Percentiles rank a stretch among this genome's conserved stretches.
These are phyloP conservation scores for Yamadazyma ubonensis DNA, from an alignment of 805 yeast species.

Conservation along the genomic window DNA sequence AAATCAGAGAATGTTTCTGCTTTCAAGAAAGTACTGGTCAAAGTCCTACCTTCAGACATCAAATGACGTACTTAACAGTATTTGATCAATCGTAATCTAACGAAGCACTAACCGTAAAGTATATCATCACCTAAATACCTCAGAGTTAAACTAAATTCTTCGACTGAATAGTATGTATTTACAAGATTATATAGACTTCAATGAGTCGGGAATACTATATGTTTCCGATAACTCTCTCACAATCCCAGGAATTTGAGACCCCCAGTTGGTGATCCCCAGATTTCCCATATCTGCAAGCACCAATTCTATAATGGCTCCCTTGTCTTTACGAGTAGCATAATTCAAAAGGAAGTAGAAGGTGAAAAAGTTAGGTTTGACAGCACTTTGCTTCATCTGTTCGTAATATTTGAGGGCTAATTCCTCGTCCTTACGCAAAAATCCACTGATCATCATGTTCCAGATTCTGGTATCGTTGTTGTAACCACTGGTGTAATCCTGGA, in stretches of 20 bases:
- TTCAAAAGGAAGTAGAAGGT: slow-evolving; percentile 49
- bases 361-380: slow-evolving; percentile 45
- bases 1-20: too few relatives aligned
- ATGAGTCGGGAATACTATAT: slow-evolving; percentile 2
- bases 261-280: slow-evolving; percentile 30
- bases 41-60: too few relatives aligned
- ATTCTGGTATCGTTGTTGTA: slow-evolving; percentile 36
- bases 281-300: slow-evolving; percentile 40
- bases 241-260: slow-evolving; percentile 39
- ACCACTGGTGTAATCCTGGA: slow-evolving; percentile 24
- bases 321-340: slow-evolving; percentile 34
- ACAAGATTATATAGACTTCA: slow-evolving; percentile 6
- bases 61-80: too few relatives aligned
- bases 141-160: too few relatives aligned
- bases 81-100: too few relatives aligned
- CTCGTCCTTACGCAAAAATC: slow-evolving; percentile 31
- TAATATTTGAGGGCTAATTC: slow-evolving; percentile 43
- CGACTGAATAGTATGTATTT: too few relatives aligned
- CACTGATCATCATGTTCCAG: slow-evolving; percentile 41
- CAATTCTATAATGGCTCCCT: slow-evolving; percentile 30
- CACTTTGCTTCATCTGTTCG: slow-evolving; percentile 18
- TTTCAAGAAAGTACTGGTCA: too few relatives aligned
- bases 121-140: too few relatives aligned
- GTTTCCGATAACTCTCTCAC: slow-evolving; percentile 16
- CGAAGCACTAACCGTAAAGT: too few relatives aligned